Conservation (phyloP, 176 grass and related monocot genomes). For the bread wheat (Triticum aestivum) region DNA sequence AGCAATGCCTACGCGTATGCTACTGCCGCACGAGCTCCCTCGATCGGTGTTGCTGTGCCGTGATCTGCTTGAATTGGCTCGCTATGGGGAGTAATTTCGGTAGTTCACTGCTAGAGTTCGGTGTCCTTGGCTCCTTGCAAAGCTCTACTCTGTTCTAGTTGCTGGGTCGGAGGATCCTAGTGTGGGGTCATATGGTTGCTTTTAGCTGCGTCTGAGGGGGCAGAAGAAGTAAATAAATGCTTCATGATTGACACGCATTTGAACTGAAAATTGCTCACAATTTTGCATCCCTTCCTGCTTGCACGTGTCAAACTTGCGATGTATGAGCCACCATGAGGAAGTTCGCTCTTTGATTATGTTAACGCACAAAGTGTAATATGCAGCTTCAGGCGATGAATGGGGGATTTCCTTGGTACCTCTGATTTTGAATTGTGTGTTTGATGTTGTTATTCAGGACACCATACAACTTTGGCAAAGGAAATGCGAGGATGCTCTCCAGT, state of each 20-base stretch:
- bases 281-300: not conserved
- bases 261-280: not conserved
- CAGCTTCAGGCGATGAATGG: not conserved
- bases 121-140: not conserved
- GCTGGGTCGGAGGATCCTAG: not conserved
- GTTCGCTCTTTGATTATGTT: not conserved
- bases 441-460: constrained; percentile 57
- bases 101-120: not conserved
- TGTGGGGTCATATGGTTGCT: not conserved
- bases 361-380: not conserved
- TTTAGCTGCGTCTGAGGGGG: not conserved
- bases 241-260: not conserved
- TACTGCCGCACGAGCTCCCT: not conserved
- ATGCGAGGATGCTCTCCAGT: constrained; percentile 95
- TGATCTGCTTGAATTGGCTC: constrained; percentile 22
- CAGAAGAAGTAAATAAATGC: not conserved
- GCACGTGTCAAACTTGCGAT: not conserved
- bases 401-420: not conserved
- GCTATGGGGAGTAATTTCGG: not conserved
- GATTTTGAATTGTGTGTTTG: constrained; percentile 22
- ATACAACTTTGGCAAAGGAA: constrained; percentile 96
- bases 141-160: not conserved
- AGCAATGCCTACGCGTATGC: constrained; percentile 18
- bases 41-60: not conserved
- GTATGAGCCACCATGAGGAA: not conserved